A percentile compares a stretch with the other conserved stretches of the same genome.
These are phyloP conservation scores for Isoetes engelmannii DNA, from an alignment of 83 land plant species.

Conservation along the genomic window DNA sequence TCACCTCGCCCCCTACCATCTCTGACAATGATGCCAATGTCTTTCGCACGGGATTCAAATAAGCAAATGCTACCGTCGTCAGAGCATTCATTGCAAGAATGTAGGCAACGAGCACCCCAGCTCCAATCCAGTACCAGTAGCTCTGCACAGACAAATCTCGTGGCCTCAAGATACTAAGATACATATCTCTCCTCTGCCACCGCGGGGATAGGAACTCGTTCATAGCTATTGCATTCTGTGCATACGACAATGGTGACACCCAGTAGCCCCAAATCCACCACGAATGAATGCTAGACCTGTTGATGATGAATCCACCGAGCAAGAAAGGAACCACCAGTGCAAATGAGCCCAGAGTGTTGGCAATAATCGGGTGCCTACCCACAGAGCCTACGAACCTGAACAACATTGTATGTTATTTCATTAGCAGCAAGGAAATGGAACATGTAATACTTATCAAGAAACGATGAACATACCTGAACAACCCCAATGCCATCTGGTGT, in stretches of 20 bases:
- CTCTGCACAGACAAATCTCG: slow-evolving; percentile 35
- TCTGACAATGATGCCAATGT: slow-evolving; percentile 15
- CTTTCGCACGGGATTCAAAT: slow-evolving; percentile 38
- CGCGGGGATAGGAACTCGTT: slow-evolving; percentile 60
- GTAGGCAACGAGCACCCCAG: slow-evolving; percentile 54
- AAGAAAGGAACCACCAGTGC: slow-evolving; percentile 66
- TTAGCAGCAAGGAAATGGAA: too few species aligned
- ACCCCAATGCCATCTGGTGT: slow-evolving; percentile 75
- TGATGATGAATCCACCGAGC: slow-evolving; percentile 82
- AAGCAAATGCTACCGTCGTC: slow-evolving; percentile 39
- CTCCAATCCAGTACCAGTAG: slow-evolving; percentile 73
- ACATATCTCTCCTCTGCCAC: slow-evolving; percentile 50
- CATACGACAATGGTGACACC: slow-evolving; percentile 60
- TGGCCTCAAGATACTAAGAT: slow-evolving; percentile 29
- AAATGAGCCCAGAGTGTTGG: slow-evolving; percentile 90
- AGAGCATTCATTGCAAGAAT: slow-evolving; percentile 45
- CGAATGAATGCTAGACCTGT: slow-evolving; percentile 54
- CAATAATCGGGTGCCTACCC: slow-evolving; percentile 53
- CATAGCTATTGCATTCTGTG: slow-evolving; percentile 54
- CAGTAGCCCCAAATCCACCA: slow-evolving; percentile 90
- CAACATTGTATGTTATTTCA: too few species aligned
- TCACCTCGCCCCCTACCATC: slow-evolving; percentile 17
- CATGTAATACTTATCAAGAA: too few species aligned
- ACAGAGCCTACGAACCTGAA: slow-evolving; percentile 71
- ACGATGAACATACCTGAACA: too few species aligned